Percentiles rank a stretch among this genome's conserved stretches.
Conservation (phyloP, 306 rosid genomes). For the Prunus salicina region DNA sequence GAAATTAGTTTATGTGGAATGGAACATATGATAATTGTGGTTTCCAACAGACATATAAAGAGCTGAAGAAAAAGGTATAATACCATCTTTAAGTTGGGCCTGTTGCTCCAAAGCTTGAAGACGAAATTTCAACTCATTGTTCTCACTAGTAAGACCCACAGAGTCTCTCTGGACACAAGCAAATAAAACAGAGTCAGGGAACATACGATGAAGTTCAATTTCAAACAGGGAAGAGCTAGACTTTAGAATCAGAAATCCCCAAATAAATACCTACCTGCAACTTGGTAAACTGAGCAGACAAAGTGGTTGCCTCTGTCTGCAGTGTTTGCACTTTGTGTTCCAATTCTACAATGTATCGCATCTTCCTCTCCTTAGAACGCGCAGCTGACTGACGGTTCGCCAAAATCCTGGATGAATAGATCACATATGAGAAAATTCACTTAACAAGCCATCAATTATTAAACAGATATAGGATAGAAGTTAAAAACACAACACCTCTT, state of each 20-base stretch:
- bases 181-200: constrained; percentile 11
- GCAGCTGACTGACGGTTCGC: constrained; percentile 94
- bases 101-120: constrained; percentile 87
- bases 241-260: constrained; percentile 2
- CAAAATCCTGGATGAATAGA: constrained; percentile 59
- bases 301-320: constrained; percentile 78
- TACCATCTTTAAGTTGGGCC: constrained; percentile 84
- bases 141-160: constrained; percentile 51
- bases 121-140: constrained; percentile 77
- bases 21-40: not conserved
- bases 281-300: constrained; percentile 68
- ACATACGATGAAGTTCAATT: not conserved
- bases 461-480: not conserved
- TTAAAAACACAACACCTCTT: constrained; percentile 50
- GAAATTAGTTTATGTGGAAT: not conserved
- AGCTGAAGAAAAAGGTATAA: constrained; percentile 16
- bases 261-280: constrained; percentile 50
- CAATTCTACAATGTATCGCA: constrained; percentile 68
- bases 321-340: constrained; percentile 92
- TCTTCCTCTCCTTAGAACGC: constrained; percentile 81
- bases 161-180: constrained; percentile 48
- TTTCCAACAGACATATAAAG: not conserved
- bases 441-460: not conserved
- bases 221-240: not conserved
- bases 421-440: not conserved